Percentiles rank a stretch among this genome's conserved stretches.
phyloP scores from a whole-genome alignment of 106 monocot genomes.

The Ottelia alismoides region DNA sequence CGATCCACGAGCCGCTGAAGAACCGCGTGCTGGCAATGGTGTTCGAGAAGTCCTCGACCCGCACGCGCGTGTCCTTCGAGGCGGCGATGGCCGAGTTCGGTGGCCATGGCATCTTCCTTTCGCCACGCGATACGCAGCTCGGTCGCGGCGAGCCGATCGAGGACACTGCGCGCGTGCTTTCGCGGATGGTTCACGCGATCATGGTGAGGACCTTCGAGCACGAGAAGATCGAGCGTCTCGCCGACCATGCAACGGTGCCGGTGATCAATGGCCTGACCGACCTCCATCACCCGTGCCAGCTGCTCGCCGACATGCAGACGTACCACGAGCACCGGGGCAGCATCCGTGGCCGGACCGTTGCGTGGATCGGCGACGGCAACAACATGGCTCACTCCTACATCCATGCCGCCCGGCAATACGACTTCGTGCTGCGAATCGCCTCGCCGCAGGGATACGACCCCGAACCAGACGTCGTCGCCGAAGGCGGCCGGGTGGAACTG shows the following conservation, averaged over 20 bases:
- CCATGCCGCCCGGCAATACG: neutral
- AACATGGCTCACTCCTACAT: neutral
- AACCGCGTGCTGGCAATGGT: neutral
- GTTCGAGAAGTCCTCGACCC: neutral
- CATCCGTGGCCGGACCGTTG: neutral
- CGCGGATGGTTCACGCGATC: neutral
- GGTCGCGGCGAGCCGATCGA: conserved; percentile 1
- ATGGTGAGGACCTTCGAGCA: neutral
- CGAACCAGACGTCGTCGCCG: too few relatives aligned
- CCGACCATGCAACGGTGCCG: neutral
- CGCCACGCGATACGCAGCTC: neutral
- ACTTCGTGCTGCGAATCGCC: neutral
- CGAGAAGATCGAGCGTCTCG: neutral
- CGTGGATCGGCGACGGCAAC: neutral
- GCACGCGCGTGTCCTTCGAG: neutral
- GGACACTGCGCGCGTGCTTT: neutral
- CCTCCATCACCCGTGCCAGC: neutral
- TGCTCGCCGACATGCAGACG: neutral
- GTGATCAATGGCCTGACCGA: neutral
- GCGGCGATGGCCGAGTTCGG: neutral
- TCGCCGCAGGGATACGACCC: neutral
- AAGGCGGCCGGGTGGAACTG: neutral
- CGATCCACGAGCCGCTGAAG: too few relatives aligned
- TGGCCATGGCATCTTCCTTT: neutral
- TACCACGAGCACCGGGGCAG: neutral